These are phyloP conservation scores for Endothia cerciana DNA, from an alignment of 2,329 filamentous ascomycete species.

Conservation along the genomic window DNA sequence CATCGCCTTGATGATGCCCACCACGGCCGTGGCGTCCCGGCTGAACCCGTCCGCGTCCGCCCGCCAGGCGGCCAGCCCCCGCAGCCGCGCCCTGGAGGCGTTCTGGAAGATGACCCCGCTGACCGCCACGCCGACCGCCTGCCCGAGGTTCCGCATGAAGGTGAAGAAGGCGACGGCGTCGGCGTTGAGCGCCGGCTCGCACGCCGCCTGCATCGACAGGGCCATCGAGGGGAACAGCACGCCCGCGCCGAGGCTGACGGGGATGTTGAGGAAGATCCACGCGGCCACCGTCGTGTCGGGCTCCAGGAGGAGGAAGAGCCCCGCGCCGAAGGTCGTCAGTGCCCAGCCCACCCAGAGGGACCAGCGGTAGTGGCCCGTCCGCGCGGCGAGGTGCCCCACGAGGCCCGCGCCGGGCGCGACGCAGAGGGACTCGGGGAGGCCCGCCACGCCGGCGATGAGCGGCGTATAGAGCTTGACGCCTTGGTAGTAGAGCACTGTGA, in stretches of 20 bases:
- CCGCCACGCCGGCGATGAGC: conserved; percentile 57
- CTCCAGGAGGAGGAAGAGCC: conserved; percentile 54
- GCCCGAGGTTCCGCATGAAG: conserved; percentile 68
- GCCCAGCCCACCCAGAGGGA: conserved; percentile 65
- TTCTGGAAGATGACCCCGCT: conserved; percentile 74
- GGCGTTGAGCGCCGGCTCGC: conserved; percentile 47
- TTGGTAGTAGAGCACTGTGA: conserved; percentile 49
- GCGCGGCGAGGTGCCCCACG: conserved; percentile 57
- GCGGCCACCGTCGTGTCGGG: conserved; percentile 51
- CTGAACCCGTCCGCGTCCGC: conserved; percentile 49
- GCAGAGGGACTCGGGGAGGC: conserved; percentile 64
- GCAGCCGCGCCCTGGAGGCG: conserved; percentile 56
- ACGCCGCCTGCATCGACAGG: conserved; percentile 66
- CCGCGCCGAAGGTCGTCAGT: conserved; percentile 60
- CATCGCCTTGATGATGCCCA: conserved; percentile 61
- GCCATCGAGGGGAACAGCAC: conserved; percentile 67
- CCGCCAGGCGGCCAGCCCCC: conserved; percentile 51
- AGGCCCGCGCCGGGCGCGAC: conserved; percentile 64
- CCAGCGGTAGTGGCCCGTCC: conserved; percentile 63
- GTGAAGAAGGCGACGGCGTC: conserved; percentile 68
- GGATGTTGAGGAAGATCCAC: conserved; percentile 65
- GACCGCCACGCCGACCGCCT: conserved; percentile 67
- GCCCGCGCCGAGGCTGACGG: conserved; percentile 64
- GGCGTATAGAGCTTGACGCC: conserved; percentile 57
- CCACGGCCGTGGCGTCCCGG: conserved; percentile 61